Conservation (phyloP, 2,329 filamentous ascomycete species). For the Calonectria crousiana region DNA sequence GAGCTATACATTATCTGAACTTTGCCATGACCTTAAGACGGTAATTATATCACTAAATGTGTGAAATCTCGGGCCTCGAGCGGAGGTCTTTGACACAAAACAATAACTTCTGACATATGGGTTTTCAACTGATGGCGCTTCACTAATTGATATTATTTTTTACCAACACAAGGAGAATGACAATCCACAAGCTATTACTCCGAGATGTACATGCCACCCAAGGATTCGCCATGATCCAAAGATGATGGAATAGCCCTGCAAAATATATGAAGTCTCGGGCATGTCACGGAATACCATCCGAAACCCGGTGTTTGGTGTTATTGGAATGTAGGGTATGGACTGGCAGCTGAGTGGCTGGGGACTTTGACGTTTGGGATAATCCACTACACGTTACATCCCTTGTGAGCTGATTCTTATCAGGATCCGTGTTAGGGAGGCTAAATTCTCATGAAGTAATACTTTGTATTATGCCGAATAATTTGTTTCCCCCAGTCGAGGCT, state of each 20-base stretch:
- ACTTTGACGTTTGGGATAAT: neutral
- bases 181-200: neutral
- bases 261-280: neutral
- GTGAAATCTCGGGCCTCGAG: too few species aligned
- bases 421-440: neutral
- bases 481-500: neutral
- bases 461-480: neutral
- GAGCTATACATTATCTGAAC: too few species aligned
- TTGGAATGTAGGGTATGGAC: neutral
- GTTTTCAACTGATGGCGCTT: too few species aligned
- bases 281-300: neutral
- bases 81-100: too few species aligned
- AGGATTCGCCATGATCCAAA: neutral
- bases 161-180: neutral
- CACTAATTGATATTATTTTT: neutral
- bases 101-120: too few species aligned
- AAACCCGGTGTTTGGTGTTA: neutral
- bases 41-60: too few species aligned
- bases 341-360: neutral
- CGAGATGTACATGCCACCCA: neutral
- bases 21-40: too few species aligned
- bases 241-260: neutral
- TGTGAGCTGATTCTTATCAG: too few species aligned
- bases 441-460: neutral
- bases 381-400: neutral